Evolutionary conservation across 352 stramenopile genomes (phyloP), one percentile per base, ranked within the genome.

Genomic region (Pythium periplocum): DNA sequence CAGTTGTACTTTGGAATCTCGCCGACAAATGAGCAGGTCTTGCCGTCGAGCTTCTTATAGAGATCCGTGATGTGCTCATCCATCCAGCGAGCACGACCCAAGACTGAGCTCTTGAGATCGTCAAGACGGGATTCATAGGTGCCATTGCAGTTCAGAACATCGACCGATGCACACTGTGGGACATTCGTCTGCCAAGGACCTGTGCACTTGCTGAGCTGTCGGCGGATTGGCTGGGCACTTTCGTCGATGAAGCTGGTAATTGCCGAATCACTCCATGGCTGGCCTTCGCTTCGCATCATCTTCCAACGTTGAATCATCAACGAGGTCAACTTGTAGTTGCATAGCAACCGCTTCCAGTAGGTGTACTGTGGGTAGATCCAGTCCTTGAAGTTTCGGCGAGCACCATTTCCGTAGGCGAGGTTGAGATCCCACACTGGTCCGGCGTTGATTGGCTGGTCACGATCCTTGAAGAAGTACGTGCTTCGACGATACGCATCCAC

Each of bases 351-450:
- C 64, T 87, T 91, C 81, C 81, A 91, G 63, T 75, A 86, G 31
- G 76, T 86, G 63, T 87, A 87, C 66, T 84, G 76, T 11, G 62
- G 71, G 59, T 73, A 91, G 59, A 88, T 84, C 81, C 78, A 92
- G 49, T 83, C 66, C 41, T 78, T 58, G 45, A 78, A 83, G 51
- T 79, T 51, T 6, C 57, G 70, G 11, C 75, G 69, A 4, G 78
- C 74, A 7, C 81, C 81, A 41, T 82, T 86, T 47, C 81, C 81
- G 57, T 87, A 92, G 3, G 77, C 81, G n/a, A 92, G 37, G 53
- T 92, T 90, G 7, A 92, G 51, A 41, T 92, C 81, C 81, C 81
- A 92, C 2, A 92, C 78, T 0, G 81, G 81, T 2, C 81, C 81
- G 3, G 81, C 81, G 49, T 91, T 88, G 53, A 91, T 89, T 3